Base-by-base conservation (phyloP, 768 basidiomycete species). In the Pholiota molesta region DNA sequence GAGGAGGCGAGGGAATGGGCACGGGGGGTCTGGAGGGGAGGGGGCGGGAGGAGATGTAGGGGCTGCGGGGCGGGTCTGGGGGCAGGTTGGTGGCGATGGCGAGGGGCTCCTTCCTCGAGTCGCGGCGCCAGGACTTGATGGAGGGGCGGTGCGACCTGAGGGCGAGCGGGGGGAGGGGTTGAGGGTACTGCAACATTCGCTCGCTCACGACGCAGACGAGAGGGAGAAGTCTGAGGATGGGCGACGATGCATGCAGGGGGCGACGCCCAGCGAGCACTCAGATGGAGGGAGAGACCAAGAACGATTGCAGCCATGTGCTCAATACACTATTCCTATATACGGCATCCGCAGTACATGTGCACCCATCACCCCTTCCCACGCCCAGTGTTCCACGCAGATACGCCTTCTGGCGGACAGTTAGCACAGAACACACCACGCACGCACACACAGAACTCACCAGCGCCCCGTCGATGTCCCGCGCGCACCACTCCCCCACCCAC, bases 101-200 rank as follows among this genome's bases (percentile, higher is more conserved):
- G 75, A 70, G 73, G 78, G 63, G 65, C 78, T 72, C 63, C 72
- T 66, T 70, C 73, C 73, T 42, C 70, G 80, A 66, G 59, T 73
- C 61, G 40, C 70, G 64, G 29, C 74, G 67, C 55, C 65, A 52
- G 55, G 67, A 66, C 52, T 61, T 57, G 67, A 62, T 47, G 66
- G 59, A 47, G 59, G 67, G 65, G 52, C 52, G 40, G 37, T 42
- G 73, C 59, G 74, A 73, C 14, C 75, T 73, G 73, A 76, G 73
- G 67, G 74, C 75, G 66, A 76, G 76, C 68, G 76, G 77, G 26
- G 78, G 77, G 53, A 77, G 75, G 69, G 79, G 77, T 60, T 78
- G 69, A 57, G 81, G 77, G 71, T 83, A 84, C 77, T 86, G 86
- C 83, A 87, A 84, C 86, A 88, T 88, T 75, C 59, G 47, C 51